Base-by-base conservation (phyloP, 164 flowering plant species). In the Macadamia tetraphylla region DNA sequence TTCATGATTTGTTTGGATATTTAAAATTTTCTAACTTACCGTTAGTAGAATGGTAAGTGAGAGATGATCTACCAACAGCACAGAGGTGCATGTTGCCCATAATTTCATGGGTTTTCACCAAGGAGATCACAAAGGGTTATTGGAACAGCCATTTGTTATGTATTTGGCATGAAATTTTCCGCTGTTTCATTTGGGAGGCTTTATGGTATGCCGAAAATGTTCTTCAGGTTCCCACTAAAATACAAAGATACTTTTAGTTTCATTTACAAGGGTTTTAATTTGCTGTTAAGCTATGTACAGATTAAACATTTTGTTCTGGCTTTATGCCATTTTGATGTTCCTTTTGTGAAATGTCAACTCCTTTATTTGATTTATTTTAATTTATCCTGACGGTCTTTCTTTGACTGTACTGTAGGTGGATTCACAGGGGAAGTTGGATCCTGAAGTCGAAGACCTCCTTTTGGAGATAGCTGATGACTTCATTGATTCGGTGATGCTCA, bases 371-470 rank as follows among this genome's bases (percentile, higher is more conserved):
- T 44, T 12, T 58, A 31, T 58, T 46, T 6, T 8, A 51, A 46
- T 9, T 11, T 46, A 11, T 11, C 51, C 40, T 42, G 55, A 23
- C 23, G 52, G 7, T 63, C 13, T 46, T 3, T 3, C 13, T 9
- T 14, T 44, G 3, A 35, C n/a, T 13, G 43, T 12, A 6, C 51
- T 60, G 32, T 75, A 94, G 98, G 85, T 94, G 70, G 91, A 90
- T 84, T 58, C 86, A 61, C 88, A 79, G 12, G 97, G 82, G 64
- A 88, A 77, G 72, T 73, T 94, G 76, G 97, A 92, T 64, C 89
- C 97, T 75, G 95, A 86, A 62, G 94, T 94, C 77, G 91, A 88
- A 82, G 97, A 92, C 75, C 76, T 92, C 61, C 88, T 92, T 40
- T 69, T 91, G 81, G 95, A 87, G 84, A 68, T 93, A 53, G 94